Conservation (phyloP, 768 basidiomycete genomes). For the Rubroboletus satanas region DNA sequence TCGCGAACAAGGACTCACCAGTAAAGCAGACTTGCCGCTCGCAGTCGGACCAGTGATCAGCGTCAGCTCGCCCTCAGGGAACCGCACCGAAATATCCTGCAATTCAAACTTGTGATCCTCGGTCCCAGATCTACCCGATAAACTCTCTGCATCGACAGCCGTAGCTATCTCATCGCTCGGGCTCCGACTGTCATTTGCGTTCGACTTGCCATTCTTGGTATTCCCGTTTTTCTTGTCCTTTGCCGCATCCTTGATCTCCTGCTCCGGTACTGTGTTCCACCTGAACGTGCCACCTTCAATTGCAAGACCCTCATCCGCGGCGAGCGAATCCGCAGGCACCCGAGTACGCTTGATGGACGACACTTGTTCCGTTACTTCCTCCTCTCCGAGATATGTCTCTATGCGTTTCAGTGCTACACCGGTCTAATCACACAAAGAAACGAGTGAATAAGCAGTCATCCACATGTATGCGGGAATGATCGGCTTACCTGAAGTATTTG, state of each 20-base stretch:
- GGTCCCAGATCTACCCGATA: constrained; percentile 7
- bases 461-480: neutral
- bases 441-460: neutral
- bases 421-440: constrained; percentile 32
- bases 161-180: constrained; percentile 9
- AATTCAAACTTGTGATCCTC: constrained; percentile 41
- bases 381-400: constrained; percentile 55
- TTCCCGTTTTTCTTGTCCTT: constrained; percentile 19
- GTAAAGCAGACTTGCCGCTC: constrained; percentile 46
- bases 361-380: constrained; percentile 59
- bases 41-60: constrained; percentile 48
- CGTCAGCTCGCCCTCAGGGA: constrained; percentile 46
- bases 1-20: constrained; percentile 25
- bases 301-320: constrained; percentile 37
- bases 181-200: neutral
- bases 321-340: constrained; percentile 23
- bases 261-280: constrained; percentile 49
- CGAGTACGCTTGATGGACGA: constrained; percentile 47
- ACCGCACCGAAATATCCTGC: constrained; percentile 40
- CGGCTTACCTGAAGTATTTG: constrained; percentile 56
- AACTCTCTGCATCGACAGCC: constrained; percentile 14
- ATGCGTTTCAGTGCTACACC: constrained; percentile 59
- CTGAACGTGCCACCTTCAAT: constrained; percentile 51
- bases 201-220: neutral
- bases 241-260: constrained; percentile 22